These are phyloP conservation scores for Diaporthe velutina DNA, from an alignment of 2,329 filamentous ascomycete genomes.

Conservation along the genomic window DNA sequence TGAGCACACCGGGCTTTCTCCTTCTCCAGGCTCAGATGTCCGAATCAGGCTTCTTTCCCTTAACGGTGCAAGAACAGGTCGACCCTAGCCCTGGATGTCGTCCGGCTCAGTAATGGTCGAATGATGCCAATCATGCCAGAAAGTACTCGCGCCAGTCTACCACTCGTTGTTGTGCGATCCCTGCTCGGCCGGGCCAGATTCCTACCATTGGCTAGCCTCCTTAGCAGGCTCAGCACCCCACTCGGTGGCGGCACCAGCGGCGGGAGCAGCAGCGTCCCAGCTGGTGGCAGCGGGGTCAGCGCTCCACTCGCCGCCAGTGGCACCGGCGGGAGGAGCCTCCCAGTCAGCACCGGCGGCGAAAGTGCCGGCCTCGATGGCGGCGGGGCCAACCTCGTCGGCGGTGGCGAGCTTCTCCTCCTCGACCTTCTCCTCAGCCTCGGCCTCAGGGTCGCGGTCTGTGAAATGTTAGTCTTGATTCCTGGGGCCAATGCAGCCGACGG, in stretches of 20 bases:
- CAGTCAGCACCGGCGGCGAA: slow-evolving; percentile 66
- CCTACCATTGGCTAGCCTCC: slow-evolving; percentile 61
- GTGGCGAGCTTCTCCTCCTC: slow-evolving; percentile 92
- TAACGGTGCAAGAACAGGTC: slow-evolving; percentile 85
- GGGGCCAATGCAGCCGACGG: neutral
- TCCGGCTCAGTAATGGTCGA: slow-evolving; percentile 42
- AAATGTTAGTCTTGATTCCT: slow-evolving; percentile 40
- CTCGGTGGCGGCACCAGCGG: slow-evolving; percentile 56
- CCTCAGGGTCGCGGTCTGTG: slow-evolving; percentile 95
- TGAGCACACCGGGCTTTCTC: slow-evolving; percentile 99
- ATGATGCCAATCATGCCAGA: slow-evolving; percentile 44
- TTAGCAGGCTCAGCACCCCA: slow-evolving; percentile 64
- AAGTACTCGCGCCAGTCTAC: slow-evolving; percentile 38
- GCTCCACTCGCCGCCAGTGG: slow-evolving; percentile 73
- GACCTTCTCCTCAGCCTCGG: slow-evolving; percentile 98
- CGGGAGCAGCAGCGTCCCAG: slow-evolving; percentile 61
- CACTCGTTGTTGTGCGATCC: slow-evolving; percentile 26
- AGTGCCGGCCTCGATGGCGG: slow-evolving; percentile 87
- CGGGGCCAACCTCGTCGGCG: slow-evolving; percentile 86
- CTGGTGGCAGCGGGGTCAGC: slow-evolving; percentile 68
- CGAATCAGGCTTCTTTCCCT: slow-evolving; percentile 97
- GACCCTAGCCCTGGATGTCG: slow-evolving; percentile 55
- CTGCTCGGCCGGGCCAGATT: slow-evolving; percentile 1
- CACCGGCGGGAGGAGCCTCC: slow-evolving; percentile 59
- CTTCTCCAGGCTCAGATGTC: slow-evolving; percentile 62